Evolutionary conservation across 805 yeast genomes (phyloP), one percentile per base, ranked within the genome.

Genomic region (Brettanomyces custersianus): DNA sequence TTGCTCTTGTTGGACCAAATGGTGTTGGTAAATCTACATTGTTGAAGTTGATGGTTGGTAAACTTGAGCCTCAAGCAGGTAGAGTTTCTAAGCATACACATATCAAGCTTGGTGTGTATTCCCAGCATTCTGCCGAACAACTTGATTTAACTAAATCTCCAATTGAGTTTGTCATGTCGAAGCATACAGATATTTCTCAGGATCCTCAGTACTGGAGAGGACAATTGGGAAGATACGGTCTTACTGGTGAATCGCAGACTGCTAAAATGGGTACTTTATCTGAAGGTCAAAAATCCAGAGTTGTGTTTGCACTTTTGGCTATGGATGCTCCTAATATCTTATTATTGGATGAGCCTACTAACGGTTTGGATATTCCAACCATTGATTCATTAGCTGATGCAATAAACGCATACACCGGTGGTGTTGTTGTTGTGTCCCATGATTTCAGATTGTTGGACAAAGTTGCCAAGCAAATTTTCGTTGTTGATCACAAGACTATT

Each of bases 251-350:
- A 68, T 94, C 90, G 45, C 98, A 92, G 72, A 92, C 97, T 39
- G 84, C 96, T 30, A 88, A 86, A 60, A 92, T 92, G 97, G 97
- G 95, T 50, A 92, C 98, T 13, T 66, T 92, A 47, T 88, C 96
- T 15, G 98, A 92, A 72, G 98, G 98, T 63, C 98, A 92, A 74
- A 83, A 97, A 70, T 90, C 97, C 46, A 81, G 98, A 68, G 98
- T 92, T 49, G 98, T 92, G 39, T 92, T 92, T 57, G 97, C 97
- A 9, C 70, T 92, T 48, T 74, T 92, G 55, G 98, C 98, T 35
- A 72, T 92, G 49, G 96, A 92, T 67, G 68, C 83, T 44, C 98
- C 98, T 55, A 92, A 92, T 66, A 85, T 92, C 62, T 70, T 92
- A 53, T 69, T 92, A 59, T 72, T 92, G 66, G 98, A 92, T 72